Evolutionary conservation across 1,284 basidiomycete genomes (phyloP).

Genomic region (Microbotryum scabiosae): DNA sequence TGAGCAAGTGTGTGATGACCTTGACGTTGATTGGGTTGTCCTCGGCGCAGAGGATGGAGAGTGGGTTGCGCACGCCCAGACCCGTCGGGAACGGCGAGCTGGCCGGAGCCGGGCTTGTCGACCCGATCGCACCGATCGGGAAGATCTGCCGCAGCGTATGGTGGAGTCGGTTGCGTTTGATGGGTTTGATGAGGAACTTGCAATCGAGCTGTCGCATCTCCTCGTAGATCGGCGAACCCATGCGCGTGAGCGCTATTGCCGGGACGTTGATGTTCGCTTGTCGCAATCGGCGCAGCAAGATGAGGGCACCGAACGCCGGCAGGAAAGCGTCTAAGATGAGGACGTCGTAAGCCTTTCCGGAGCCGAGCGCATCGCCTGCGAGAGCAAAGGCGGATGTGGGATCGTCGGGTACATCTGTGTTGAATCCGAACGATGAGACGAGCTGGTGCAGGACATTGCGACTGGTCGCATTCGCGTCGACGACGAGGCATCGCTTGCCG

Average conservation of each 20-base stretch:
- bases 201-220: slow-evolving; percentile 24
- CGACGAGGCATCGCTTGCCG: slow-evolving; percentile 24
- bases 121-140: slow-evolving; percentile 8
- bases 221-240: slow-evolving; percentile 30
- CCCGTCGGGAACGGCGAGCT: slow-evolving; percentile 18
- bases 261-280: slow-evolving; percentile 15
- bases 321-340: slow-evolving; percentile 28
- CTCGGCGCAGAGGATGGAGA: slow-evolving; percentile 26
- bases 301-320: slow-evolving; percentile 24
- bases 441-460: slow-evolving; percentile 17
- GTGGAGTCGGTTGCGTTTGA: slow-evolving; percentile 29
- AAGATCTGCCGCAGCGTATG: slow-evolving; percentile 27
- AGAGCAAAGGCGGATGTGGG: slow-evolving; percentile 4
- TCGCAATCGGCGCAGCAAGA: slow-evolving; percentile 20
- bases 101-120: slow-evolving; percentile 1
- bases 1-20: slow-evolving; percentile 27
- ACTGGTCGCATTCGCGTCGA: slow-evolving; percentile 21
- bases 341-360: slow-evolving; percentile 6
- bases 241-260: slow-evolving; percentile 25
- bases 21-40: slow-evolving; percentile 30
- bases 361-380: slow-evolving; percentile 6
- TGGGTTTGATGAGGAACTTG: slow-evolving; percentile 29
- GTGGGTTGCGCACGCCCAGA: slow-evolving; percentile 14
- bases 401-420: slow-evolving; percentile 1
- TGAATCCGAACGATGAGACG: slow-evolving; percentile 18